Conservation (phyloP, 345 rosid species). For the Moricandia moricandioides region DNA sequence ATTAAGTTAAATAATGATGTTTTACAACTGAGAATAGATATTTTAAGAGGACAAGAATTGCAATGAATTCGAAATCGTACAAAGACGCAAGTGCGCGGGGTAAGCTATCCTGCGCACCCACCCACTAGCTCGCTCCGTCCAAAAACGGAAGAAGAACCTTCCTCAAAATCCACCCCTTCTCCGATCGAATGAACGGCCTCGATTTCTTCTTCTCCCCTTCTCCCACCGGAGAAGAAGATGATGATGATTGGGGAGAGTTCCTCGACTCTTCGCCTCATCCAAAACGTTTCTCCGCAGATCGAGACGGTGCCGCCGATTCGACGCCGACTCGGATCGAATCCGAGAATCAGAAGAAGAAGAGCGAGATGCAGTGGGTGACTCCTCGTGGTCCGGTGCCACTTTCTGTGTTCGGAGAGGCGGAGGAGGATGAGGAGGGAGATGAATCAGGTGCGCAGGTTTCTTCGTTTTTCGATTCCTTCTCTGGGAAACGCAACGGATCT, state of each 20-base stretch:
- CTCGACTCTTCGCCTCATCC: slow-evolving; percentile 34
- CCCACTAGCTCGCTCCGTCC: slow-evolving; percentile 29
- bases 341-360: slow-evolving; percentile 9
- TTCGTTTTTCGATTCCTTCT: slow-evolving; percentile 29
- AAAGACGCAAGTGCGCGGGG: slow-evolving; percentile 34
- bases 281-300: slow-evolving; percentile 28
- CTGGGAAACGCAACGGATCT: slow-evolving; percentile 32
- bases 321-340: slow-evolving; percentile 39
- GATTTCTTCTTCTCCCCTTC: slow-evolving; percentile 35
- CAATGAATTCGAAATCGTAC: neutral
- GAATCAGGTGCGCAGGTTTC: slow-evolving; percentile 38
- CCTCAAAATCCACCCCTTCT: slow-evolving; percentile 23
- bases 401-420: slow-evolving; percentile 73
- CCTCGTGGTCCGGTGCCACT: slow-evolving; percentile 72
- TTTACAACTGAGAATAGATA: neutral
- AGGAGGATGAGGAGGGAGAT: slow-evolving; percentile 35
- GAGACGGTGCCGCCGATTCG: slow-evolving; percentile 2
- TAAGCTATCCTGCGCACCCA: slow-evolving; percentile 38
- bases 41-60: neutral
- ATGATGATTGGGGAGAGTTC: slow-evolving; percentile 93
- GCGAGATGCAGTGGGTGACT: slow-evolving; percentile 39
- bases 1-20: no score
- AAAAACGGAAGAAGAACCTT: slow-evolving; percentile 40
- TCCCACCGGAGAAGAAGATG: slow-evolving; percentile 27
- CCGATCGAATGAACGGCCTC: slow-evolving; percentile 38